Percentiles rank a stretch among this genome's conserved stretches.
phyloP scores from a whole-genome alignment of 176 grass and related monocot genomes.

The Calamus simplicifolius region DNA sequence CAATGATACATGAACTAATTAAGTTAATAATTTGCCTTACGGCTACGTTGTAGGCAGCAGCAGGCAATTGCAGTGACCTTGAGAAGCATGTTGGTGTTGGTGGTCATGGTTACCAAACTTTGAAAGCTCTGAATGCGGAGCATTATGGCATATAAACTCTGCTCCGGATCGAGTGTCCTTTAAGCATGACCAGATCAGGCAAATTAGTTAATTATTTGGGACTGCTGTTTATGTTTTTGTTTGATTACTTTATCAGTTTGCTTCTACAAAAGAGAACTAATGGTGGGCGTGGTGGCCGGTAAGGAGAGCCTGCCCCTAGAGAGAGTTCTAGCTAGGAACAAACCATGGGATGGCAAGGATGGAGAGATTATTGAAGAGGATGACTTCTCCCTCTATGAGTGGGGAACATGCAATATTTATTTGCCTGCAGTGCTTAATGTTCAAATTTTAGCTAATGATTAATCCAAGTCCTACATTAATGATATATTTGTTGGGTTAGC shows the following conservation, averaged over 20 bases:
- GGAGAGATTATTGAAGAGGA: slow-evolving; percentile 86
- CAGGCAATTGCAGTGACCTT: slow-evolving; percentile 87
- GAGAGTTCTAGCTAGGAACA: slow-evolving; percentile 26
- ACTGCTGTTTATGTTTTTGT: background rate
- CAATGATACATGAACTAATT: background rate
- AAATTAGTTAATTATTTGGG: slow-evolving; percentile 24
- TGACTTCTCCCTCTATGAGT: slow-evolving; percentile 91
- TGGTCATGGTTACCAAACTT: slow-evolving; percentile 88
- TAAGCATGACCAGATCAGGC: slow-evolving; percentile 64
- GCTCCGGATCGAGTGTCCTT: slow-evolving; percentile 74
- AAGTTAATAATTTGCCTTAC: slow-evolving; percentile 14
- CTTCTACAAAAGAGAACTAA: slow-evolving; percentile 2
- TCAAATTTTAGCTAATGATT: too few relatives aligned
- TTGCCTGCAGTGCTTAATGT: too few relatives aligned
- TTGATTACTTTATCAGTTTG: background rate
- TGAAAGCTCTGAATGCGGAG: slow-evolving; percentile 91
- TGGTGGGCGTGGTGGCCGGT: slow-evolving; percentile 54
- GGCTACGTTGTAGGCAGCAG: slow-evolving; percentile 88
- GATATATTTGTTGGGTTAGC: too few relatives aligned
- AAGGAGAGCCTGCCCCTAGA: slow-evolving; percentile 82
- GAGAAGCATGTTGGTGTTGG: slow-evolving; percentile 89
- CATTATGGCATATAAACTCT: slow-evolving; percentile 79
- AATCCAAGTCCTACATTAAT: too few relatives aligned
- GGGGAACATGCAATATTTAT: too few relatives aligned
- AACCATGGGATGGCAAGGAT: slow-evolving; percentile 97